phyloP scores from a whole-genome alignment of 208 protist species.

The Zelonia costaricensis region DNA sequence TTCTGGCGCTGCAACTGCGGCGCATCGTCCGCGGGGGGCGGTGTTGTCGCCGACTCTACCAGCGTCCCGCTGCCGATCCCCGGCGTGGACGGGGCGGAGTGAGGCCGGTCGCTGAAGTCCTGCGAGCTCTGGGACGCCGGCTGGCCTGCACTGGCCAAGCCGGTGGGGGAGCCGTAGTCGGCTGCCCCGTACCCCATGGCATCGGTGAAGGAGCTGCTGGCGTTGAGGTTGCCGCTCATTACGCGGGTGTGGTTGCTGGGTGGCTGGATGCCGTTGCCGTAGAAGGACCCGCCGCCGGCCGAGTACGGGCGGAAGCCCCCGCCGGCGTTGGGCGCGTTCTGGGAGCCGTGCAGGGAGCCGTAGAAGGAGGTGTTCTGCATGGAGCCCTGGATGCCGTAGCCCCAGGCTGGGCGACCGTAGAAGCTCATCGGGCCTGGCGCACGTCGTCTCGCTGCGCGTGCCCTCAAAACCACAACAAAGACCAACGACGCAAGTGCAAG shows the following conservation, averaged over 20 bases:
- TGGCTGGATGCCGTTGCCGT: not conserved
- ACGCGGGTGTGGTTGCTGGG: not conserved
- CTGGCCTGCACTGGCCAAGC: too few relatives aligned
- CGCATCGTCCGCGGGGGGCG: not conserved
- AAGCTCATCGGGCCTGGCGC: too few relatives aligned
- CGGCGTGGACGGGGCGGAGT: not conserved
- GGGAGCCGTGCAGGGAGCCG: not conserved
- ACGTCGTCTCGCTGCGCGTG: too few relatives aligned
- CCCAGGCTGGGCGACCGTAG: conserved; percentile 1
- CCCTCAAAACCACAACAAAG: too few relatives aligned
- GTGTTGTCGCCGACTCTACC: not conserved
- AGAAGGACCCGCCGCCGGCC: not conserved
- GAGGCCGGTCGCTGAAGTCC: not conserved
- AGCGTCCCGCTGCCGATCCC: not conserved
- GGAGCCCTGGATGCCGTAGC: conserved; percentile 3
- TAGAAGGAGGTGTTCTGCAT: conserved; percentile 4
- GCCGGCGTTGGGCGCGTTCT: not conserved
- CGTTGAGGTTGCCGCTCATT: not conserved
- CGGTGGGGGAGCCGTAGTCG: too few relatives aligned
- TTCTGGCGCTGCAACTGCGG: conserved; percentile 10
- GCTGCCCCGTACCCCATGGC: too few relatives aligned
- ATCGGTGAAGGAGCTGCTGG: too few relatives aligned
- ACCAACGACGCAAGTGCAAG: too few relatives aligned
- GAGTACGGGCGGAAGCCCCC: not conserved
- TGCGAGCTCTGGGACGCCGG: not conserved